Evolutionary conservation across 768 basidiomycete species (phyloP).

Genomic region (Dioszegia hungarica): DNA sequence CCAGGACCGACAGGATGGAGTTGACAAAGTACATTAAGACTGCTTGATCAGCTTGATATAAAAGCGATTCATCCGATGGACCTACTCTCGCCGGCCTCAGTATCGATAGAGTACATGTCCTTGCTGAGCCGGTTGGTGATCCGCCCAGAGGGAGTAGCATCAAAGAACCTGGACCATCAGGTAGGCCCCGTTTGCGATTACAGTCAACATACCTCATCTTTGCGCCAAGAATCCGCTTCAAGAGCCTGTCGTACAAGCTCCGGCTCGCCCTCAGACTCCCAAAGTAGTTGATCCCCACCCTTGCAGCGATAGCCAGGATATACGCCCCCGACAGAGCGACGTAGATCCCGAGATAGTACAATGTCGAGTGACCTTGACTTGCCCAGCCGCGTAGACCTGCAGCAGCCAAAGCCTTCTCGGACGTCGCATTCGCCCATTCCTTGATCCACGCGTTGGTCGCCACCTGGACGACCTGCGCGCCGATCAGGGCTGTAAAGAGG

Average conservation of each 20-base stretch:
- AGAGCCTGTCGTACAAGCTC: constrained; percentile 41
- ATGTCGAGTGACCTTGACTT: constrained; percentile 17
- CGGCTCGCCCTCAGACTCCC: constrained; percentile 40
- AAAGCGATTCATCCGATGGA: neutral
- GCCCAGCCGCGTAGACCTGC: neutral
- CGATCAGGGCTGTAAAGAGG: constrained; percentile 36
- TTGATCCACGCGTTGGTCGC: constrained; percentile 46
- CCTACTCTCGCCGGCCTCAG: constrained; percentile 43
- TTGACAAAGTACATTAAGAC: constrained; percentile 38
- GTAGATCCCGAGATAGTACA: constrained; percentile 42
- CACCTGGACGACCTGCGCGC: constrained; percentile 43
- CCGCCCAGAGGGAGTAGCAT: constrained; percentile 53
- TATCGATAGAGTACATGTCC: constrained; percentile 72
- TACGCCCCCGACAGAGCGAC: constrained; percentile 31
- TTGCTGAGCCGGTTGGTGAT: constrained; percentile 80
- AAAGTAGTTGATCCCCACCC: constrained; percentile 35
- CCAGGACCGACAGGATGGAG: constrained; percentile 35
- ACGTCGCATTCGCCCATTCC: constrained; percentile 43
- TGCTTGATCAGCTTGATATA: constrained; percentile 1
- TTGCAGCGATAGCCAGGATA: constrained; percentile 32
- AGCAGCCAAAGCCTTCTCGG: neutral
- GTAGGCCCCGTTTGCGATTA: neutral
- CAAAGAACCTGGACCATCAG: constrained; percentile 23
- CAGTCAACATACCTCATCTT: constrained; percentile 37
- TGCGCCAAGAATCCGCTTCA: constrained; percentile 47